phyloP scores from a whole-genome alignment of 441 rosid genomes.

The Brassica hybrid region DNA sequence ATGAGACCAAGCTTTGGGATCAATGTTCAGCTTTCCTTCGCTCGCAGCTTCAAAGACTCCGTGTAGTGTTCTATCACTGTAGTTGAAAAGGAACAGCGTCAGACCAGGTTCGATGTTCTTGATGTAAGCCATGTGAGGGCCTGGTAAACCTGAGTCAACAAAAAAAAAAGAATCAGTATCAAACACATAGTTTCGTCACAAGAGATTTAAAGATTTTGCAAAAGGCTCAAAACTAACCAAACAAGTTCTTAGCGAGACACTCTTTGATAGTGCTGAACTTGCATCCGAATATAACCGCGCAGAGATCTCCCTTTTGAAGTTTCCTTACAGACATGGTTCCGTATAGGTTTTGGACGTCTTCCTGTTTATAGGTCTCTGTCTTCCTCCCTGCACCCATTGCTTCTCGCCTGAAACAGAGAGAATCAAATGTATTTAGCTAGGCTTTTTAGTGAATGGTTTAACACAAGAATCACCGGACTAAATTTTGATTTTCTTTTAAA shows the following conservation, averaged over 20 bases:
- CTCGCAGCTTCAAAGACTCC: slow-evolving; percentile 66
- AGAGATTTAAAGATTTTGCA: background rate
- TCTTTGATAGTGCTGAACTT: slow-evolving; percentile 52
- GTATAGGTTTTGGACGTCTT: slow-evolving; percentile 9
- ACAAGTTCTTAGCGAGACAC: slow-evolving; percentile 48
- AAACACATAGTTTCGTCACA: slow-evolving; percentile 7
- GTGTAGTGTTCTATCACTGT: slow-evolving; percentile 61
- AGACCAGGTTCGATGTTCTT: slow-evolving; percentile 55
- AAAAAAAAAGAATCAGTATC: background rate
- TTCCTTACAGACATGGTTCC: slow-evolving; percentile 43
- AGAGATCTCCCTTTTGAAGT: slow-evolving; percentile 45
- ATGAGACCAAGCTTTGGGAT: slow-evolving; percentile 54
- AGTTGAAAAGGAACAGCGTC: slow-evolving; percentile 66
- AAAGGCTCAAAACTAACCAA: slow-evolving; percentile 45
- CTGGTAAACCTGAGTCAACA: slow-evolving; percentile 53
- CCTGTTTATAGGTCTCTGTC: slow-evolving; percentile 41
- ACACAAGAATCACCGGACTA: background rate
- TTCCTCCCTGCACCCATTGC: slow-evolving; percentile 59
- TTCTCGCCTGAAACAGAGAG: slow-evolving; percentile 21
- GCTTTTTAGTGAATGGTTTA: background rate
- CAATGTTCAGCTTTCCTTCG: slow-evolving; percentile 51
- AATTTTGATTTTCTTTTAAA: background rate
- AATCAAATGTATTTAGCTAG: slow-evolving; percentile 5
- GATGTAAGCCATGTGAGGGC: slow-evolving; percentile 51
- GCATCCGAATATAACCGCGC: slow-evolving; percentile 59